Evolutionary conservation across 108 stramenopile genomes (phyloP).

Genomic region (Schizochytrium sp.): DNA sequence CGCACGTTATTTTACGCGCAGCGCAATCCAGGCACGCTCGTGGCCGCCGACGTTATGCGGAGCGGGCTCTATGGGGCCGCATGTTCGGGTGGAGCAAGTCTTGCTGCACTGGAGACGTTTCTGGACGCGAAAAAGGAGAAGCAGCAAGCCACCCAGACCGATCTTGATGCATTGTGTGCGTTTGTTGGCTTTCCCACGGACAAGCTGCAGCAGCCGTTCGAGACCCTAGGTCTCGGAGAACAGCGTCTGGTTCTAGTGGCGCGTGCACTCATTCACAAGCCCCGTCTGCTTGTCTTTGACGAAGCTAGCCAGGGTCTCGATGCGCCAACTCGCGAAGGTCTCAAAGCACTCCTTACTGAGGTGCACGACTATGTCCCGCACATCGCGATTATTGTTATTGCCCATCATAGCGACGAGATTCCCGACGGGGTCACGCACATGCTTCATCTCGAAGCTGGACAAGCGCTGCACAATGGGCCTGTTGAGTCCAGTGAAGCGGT

Average conservation of each 20-base stretch:
- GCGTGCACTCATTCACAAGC: background rate
- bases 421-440: background rate
- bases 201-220: background rate
- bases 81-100: background rate
- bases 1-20: background rate
- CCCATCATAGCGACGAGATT: constrained; percentile 3
- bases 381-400: background rate
- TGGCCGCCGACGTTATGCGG: background rate
- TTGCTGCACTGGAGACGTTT: background rate
- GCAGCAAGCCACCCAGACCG: background rate
- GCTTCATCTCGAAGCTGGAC: background rate
- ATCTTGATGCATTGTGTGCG: background rate
- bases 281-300: background rate
- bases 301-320: background rate
- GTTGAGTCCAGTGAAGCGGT: background rate
- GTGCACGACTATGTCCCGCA: background rate
- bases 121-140: background rate
- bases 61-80: background rate
- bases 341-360: background rate
- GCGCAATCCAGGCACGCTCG: background rate
- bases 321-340: background rate
- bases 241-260: background rate
- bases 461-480: background rate
- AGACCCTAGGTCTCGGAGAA: background rate
- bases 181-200: background rate